A percentile compares a stretch with the other conserved stretches of the same genome.
phyloP scores from a whole-genome alignment of 2,329 filamentous ascomycete species.

The Beauveria caledonica region DNA sequence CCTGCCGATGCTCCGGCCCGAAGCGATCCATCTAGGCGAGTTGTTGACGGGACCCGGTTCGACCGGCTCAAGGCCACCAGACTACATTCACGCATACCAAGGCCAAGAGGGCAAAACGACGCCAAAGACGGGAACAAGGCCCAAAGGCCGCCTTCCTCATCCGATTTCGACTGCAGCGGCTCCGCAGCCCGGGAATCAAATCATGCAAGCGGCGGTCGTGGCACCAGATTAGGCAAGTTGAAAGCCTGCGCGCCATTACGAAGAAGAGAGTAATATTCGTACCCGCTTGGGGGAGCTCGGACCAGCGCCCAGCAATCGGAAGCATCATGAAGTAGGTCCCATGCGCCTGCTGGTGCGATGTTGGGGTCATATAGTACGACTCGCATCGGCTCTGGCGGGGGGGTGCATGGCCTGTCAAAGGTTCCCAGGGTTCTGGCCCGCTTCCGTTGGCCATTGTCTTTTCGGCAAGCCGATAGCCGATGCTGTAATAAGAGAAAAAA shows the following conservation, averaged over 20 bases:
- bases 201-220: background rate
- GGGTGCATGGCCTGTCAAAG: background rate
- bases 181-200: background rate
- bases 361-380: background rate
- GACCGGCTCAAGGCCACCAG: background rate
- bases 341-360: background rate
- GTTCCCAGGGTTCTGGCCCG: background rate
- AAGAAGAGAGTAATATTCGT: conserved; percentile 8
- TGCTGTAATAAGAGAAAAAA: background rate
- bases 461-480: background rate
- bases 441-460: background rate
- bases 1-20: conserved; percentile 1
- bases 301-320: background rate
- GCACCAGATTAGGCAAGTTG: background rate
- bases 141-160: background rate
- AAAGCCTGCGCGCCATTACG: conserved; percentile 2
- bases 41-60: background rate
- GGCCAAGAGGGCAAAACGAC: background rate
- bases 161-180: background rate
- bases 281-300: conserved; percentile 5
- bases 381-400: background rate
- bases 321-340: background rate
- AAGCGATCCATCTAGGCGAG: background rate
- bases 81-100: background rate
- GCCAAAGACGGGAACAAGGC: too few relatives aligned